A percentile compares a stretch with the other conserved stretches of the same genome.
phyloP scores from a whole-genome alignment of 129 eudicot species.

The Chrysanthemum lavandulifolium region DNA sequence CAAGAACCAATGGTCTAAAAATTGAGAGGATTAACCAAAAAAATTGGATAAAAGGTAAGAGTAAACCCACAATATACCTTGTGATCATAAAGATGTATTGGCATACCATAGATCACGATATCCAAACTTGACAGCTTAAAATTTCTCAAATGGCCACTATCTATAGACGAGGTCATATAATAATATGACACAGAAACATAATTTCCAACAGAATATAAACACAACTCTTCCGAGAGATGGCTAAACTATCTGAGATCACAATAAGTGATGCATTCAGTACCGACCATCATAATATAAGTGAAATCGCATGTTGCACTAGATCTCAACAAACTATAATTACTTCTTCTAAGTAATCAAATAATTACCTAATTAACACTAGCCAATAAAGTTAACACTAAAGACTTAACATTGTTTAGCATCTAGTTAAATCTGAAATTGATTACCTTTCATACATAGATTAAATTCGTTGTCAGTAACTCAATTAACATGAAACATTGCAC shows the following conservation, averaged over 20 bases:
- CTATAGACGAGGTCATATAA: neutral
- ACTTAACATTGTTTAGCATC: neutral
- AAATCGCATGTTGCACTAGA: neutral
- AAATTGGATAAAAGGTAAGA: conserved; percentile 1
- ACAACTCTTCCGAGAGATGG: neutral
- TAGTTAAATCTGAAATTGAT: neutral
- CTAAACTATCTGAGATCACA: conserved; percentile 3
- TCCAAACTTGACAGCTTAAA: neutral
- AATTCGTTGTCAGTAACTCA: conserved; percentile 9
- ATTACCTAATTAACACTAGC: conserved; percentile 6
- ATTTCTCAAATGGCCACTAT: conserved; percentile 2
- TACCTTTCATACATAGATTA: conserved; percentile 6
- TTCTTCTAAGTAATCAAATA: conserved; percentile 7
- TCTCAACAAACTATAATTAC: conserved; percentile 12
- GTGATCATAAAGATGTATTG: conserved; percentile 10
- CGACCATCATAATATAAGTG: conserved; percentile 7
- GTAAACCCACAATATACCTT: conserved; percentile 15
- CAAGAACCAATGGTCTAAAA: neutral
- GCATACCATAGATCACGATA: conserved; percentile 4
- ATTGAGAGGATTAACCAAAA: neutral
- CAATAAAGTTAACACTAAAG: conserved; percentile 16
- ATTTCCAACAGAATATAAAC: neutral
- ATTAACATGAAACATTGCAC: neutral
- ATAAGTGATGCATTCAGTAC: neutral
- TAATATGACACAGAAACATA: neutral